Evolutionary conservation across 140 eudicot genomes (phyloP).

Genomic region (Oenanthe javanica): DNA sequence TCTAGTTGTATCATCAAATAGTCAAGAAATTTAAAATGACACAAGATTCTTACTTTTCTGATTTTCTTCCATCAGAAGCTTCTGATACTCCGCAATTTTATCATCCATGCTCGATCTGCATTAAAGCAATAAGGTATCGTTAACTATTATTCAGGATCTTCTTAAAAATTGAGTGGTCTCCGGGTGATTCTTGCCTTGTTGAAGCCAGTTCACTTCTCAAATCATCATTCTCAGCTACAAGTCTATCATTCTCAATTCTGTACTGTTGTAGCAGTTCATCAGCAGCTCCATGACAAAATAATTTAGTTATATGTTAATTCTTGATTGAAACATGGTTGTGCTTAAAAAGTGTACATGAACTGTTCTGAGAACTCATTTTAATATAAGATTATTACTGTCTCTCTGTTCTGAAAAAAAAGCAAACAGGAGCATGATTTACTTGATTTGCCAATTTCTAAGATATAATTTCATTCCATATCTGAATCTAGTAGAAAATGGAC

Average conservation of each 20-base stretch:
- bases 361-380: neutral
- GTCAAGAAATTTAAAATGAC: neutral
- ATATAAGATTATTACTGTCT: no score
- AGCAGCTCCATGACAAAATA: constrained; percentile 48
- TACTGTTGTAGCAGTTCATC: constrained; percentile 57
- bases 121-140: constrained; percentile 10
- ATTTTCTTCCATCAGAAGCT: constrained; percentile 51
- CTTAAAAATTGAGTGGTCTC: constrained; percentile 5
- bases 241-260: constrained; percentile 46
- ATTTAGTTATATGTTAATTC: neutral
- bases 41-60: constrained; percentile 48
- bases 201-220: constrained; percentile 45
- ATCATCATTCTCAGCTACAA: constrained; percentile 41
- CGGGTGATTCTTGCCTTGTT: constrained; percentile 38
- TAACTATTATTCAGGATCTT: neutral
- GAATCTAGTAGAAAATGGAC: neutral
- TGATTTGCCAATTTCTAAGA: no score
- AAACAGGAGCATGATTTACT: no score
- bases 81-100: constrained; percentile 37
- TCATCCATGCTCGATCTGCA: constrained; percentile 60
- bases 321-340: neutral
- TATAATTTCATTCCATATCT: neutral
- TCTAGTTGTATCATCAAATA: neutral
- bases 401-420: no score
- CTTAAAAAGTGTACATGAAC: neutral